Evolutionary conservation across 2,329 filamentous ascomycete genomes (phyloP), one percentile per base, ranked within the genome.

Genomic region (Mycosphaerella sp.): DNA sequence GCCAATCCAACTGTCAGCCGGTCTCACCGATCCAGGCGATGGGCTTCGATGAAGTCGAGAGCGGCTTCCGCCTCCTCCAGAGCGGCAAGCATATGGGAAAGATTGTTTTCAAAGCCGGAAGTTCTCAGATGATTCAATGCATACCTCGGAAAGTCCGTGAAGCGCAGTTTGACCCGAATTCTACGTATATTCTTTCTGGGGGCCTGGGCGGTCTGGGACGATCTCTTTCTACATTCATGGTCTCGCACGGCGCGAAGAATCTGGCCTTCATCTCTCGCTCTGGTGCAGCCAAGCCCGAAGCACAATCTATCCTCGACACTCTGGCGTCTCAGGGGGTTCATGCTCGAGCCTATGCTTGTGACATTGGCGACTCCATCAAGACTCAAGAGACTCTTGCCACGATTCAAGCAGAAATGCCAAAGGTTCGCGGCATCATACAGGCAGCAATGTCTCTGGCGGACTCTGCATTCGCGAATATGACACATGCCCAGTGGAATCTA

Each of bases 341-440:
- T 6, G 51, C 44, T 5, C 44, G 14, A 12, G 48, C 48, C 9
- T 57, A 47, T 45, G 41, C 45, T 31, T 55, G 55, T 40, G 51
- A 56, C 14, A 51, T 56, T 23, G 48, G 47, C 14, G 40, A 52
- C 11, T 32, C 47, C 4, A 41, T 34, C 11, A 40, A 31, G 4
- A 44, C 67, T 1, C 34, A 64, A 2, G 39, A 61, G 0, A 62
- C 61, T 5, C 59, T 64, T 17, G n/a, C 51, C 23, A 46, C 51
- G 48, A 56, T 57, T 31, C 31, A 45, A n/a, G 34, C 34, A 32
- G 8, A 54, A 62, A 54, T 67, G 48, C 59, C 29, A 51, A 64
- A 68, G 0, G 69, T 79, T 26, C 68, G 59, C 0, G 76, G 76
- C 12, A 71, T 77, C 0, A 67, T 66, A 0, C 68, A 77, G 47